Evolutionary conservation across 2,329 filamentous ascomycete genomes (phyloP).

Genomic region (Alternaria sp.): DNA sequence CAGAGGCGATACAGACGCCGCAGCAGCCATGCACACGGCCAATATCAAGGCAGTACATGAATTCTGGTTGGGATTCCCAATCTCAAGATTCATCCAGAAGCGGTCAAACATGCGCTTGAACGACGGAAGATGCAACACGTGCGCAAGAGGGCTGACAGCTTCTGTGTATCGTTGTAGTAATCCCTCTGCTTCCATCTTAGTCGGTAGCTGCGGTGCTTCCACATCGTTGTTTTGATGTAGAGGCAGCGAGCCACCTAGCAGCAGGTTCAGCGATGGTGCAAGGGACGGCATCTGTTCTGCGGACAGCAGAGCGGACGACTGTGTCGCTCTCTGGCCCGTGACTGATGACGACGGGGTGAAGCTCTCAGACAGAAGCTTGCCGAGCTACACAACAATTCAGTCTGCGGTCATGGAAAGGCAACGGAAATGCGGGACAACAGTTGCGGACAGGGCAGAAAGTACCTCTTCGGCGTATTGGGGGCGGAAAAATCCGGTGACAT

Average conservation of each 20-base stretch:
- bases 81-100: constrained; percentile 46
- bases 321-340: constrained; percentile 43
- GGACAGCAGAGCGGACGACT: constrained; percentile 43
- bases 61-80: constrained; percentile 45
- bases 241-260: constrained; percentile 41
- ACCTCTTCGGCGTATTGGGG: constrained; percentile 51
- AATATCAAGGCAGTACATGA: constrained; percentile 47
- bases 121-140: constrained; percentile 46
- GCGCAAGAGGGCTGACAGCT: constrained; percentile 47
- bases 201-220: constrained; percentile 41
- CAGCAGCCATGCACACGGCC: constrained; percentile 47
- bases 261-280: constrained; percentile 43
- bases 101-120: constrained; percentile 47
- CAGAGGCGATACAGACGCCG: constrained; percentile 44
- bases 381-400: constrained; percentile 44
- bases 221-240: constrained; percentile 37
- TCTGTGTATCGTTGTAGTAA: constrained; percentile 45
- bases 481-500: constrained; percentile 47
- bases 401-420: constrained; percentile 16
- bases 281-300: constrained; percentile 48
- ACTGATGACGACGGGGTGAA: constrained; percentile 40
- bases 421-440: constrained; percentile 6
- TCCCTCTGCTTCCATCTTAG: constrained; percentile 44
- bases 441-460: constrained; percentile 27
- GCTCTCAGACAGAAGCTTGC: constrained; percentile 47